Evolutionary conservation across 1,284 basidiomycete species (phyloP).

Genomic region (Ceratobasidium sp.): DNA sequence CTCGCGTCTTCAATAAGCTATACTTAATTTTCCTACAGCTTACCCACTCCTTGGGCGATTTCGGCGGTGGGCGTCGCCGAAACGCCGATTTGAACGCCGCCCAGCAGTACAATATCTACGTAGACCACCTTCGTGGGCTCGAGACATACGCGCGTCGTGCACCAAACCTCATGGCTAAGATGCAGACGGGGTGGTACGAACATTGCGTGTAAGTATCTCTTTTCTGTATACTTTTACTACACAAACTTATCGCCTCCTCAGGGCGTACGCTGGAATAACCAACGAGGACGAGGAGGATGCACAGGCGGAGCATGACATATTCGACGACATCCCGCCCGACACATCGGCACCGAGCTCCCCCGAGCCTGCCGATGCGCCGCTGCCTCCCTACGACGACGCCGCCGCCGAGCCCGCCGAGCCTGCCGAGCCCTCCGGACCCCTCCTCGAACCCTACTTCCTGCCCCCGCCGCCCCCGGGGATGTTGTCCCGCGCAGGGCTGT

Average conservation of each 20-base stretch:
- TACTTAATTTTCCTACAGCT: not conserved
- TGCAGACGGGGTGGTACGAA: not conserved
- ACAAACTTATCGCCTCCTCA: not conserved
- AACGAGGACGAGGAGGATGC: not conserved
- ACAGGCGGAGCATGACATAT: not conserved
- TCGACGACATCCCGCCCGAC: conserved; percentile 8
- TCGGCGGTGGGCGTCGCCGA: not conserved
- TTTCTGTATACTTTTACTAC: not conserved
- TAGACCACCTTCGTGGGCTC: not conserved
- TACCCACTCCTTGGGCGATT: not conserved
- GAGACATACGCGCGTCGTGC: not conserved
- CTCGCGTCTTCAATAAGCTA: not conserved
- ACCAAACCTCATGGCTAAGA: not conserved
- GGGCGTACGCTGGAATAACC: not conserved
- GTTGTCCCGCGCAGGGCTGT: not conserved
- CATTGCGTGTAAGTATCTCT: not conserved
- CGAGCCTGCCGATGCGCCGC: not conserved
- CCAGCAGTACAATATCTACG: not conserved
- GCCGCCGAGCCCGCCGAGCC: not conserved
- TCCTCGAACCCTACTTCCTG: too few relatives aligned
- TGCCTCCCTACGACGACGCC: not conserved
- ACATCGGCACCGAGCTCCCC: not conserved
- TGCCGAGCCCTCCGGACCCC: too few relatives aligned
- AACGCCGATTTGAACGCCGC: not conserved
- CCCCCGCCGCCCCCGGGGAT: too few relatives aligned